Evolutionary conservation across 805 yeast genomes (phyloP).

Genomic region (Nakazawaea siamensis): DNA sequence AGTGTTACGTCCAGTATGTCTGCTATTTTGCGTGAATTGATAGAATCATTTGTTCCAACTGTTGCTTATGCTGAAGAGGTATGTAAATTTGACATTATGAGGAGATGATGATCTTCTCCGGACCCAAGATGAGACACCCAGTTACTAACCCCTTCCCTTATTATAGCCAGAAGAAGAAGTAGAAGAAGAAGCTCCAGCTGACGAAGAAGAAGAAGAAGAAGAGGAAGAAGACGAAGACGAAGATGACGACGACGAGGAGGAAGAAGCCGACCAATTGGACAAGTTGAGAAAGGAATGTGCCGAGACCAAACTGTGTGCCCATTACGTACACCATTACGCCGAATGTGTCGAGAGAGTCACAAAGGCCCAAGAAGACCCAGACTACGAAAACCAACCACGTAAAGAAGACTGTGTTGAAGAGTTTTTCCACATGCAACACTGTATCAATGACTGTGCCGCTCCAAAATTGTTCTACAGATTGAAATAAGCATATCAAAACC

Average conservation of each 20-base stretch:
- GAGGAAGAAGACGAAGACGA: conserved; percentile 31
- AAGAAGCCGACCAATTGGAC: conserved; percentile 57
- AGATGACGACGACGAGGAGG: conserved; percentile 45
- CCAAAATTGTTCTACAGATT: conserved; percentile 83
- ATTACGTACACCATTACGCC: conserved; percentile 78
- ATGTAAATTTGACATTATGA: conserved; percentile 12
- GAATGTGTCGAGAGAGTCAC: conserved; percentile 96
- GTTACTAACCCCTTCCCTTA: too few relatives aligned
- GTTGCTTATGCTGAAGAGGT: conserved; percentile 76
- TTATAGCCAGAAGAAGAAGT: conserved; percentile 9
- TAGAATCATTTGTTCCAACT: conserved; percentile 73
- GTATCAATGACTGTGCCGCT: conserved; percentile 85
- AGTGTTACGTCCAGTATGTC: conserved; percentile 18
- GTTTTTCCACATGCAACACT: conserved; percentile 94
- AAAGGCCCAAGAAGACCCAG: conserved; percentile 76
- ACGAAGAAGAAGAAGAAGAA: conserved; percentile 20
- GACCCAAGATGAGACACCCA: too few relatives aligned
- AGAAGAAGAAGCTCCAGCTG: conserved; percentile 17
- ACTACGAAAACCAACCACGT: conserved; percentile 67
- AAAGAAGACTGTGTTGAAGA: conserved; percentile 99
- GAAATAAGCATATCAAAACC: conserved; percentile 49
- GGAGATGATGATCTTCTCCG: too few relatives aligned
- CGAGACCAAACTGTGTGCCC: conserved; percentile 57
- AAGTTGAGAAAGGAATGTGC: conserved; percentile 61
- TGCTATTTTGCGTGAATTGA: conserved; percentile 55